phyloP scores from a whole-genome alignment of 108 stramenopile species.

The Licmophora abbreviata region DNA sequence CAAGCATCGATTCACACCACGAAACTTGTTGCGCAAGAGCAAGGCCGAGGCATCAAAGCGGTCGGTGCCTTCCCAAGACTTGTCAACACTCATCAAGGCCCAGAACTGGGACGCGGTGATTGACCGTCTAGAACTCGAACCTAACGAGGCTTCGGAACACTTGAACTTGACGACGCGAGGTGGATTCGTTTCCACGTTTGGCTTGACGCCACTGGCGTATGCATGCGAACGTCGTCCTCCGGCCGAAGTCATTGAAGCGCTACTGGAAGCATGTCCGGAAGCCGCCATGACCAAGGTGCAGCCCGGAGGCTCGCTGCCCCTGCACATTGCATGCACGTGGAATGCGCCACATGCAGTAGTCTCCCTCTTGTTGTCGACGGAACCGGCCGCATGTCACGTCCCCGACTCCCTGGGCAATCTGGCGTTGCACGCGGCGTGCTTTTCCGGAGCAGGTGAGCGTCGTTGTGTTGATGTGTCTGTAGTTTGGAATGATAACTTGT shows the following conservation, averaged over 20 bases:
- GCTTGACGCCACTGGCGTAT: slow-evolving; percentile 68
- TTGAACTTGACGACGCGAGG: slow-evolving; percentile 61
- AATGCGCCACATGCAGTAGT: slow-evolving; percentile 47
- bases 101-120: slow-evolving; percentile 60
- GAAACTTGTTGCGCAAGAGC: no score
- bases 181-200: slow-evolving; percentile 55
- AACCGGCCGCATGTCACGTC: slow-evolving; percentile 41
- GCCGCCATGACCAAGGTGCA: slow-evolving; percentile 41
- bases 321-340: slow-evolving; percentile 84
- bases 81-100: slow-evolving; percentile 50
- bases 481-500: no score
- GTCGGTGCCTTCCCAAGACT: no score
- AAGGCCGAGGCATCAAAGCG: no score
- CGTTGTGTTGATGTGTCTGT: no score
- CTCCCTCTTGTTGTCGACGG: slow-evolving; percentile 31
- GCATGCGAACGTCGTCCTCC: slow-evolving; percentile 74
- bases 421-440: slow-evolving; percentile 75
- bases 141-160: slow-evolving; percentile 47
- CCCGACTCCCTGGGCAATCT: slow-evolving; percentile 72
- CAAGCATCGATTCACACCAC: no score
- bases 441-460: slow-evolving; percentile 73
- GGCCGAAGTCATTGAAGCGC: slow-evolving; percentile 42
- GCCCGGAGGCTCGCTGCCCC: slow-evolving; percentile 72
- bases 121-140: slow-evolving; percentile 36
- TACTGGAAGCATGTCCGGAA: slow-evolving; percentile 48